Evolutionary conservation across 805 yeast genomes (phyloP).

Genomic region (Diddensiella santjacobensis): DNA sequence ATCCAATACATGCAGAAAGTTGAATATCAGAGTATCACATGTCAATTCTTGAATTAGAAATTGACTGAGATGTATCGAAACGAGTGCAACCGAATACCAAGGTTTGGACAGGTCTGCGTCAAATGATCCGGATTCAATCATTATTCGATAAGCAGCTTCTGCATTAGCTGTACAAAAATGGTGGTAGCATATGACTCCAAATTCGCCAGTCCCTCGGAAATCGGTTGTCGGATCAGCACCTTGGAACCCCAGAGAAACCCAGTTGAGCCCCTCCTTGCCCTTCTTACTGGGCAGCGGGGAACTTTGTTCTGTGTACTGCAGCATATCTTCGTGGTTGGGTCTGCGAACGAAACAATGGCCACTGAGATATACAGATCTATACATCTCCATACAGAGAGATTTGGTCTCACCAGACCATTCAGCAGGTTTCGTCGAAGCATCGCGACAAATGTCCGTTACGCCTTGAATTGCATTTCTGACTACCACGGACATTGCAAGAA

Average conservation of each 20-base stretch:
- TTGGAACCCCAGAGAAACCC: conserved; percentile 39
- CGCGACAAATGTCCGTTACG: not conserved
- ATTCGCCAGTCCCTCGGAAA: conserved; percentile 34
- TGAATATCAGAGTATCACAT: not conserved
- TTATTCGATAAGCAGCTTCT: conserved; percentile 14
- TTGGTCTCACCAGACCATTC: conserved; percentile 9
- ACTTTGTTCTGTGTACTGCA: not conserved
- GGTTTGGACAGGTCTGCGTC: conserved; percentile 17
- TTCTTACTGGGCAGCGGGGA: not conserved
- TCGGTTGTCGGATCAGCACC: conserved; percentile 37
- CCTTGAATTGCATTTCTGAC: not conserved
- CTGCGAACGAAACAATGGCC: not conserved
- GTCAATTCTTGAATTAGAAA: conserved; percentile 3
- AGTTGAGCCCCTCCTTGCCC: conserved; percentile 21
- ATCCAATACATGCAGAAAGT: not conserved
- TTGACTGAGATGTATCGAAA: conserved; percentile 31
- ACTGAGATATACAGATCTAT: conserved; percentile 9
- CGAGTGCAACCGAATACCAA: conserved; percentile 36
- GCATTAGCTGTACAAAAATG: conserved; percentile 22
- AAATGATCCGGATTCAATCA: conserved; percentile 28
- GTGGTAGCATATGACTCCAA: conserved; percentile 27
- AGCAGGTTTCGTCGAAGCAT: not conserved
- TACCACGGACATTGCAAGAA: not conserved
- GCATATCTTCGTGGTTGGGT: not conserved
- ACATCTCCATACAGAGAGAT: conserved; percentile 9